Percentiles rank a stretch among this genome's conserved stretches.
Conservation (phyloP, 495 filamentous ascomycete genomes). For the Lophiotrema nucula region DNA sequence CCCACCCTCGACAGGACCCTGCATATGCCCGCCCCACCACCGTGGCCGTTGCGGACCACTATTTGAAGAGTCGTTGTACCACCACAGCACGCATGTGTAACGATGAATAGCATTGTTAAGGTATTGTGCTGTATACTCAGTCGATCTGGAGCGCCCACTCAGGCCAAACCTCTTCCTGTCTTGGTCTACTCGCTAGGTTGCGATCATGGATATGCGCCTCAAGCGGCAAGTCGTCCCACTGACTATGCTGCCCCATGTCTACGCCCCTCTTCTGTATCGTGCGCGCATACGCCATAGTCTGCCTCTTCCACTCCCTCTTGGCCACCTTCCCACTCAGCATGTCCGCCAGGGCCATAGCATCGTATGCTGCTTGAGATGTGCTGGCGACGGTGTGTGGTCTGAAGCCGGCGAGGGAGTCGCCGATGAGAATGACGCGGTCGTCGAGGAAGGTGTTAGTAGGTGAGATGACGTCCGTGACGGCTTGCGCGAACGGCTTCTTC, state of each 20-base stretch:
- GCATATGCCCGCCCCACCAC: too few relatives aligned
- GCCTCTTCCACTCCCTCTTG: constrained; percentile 25
- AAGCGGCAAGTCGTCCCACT: constrained; percentile 23
- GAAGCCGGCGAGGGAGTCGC: constrained; percentile 58
- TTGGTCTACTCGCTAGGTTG: constrained; percentile 17
- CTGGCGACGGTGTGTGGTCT: constrained; percentile 56
- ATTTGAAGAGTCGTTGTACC: too few relatives aligned
- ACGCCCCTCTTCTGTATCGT: constrained; percentile 25
- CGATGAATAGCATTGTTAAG: too few relatives aligned
- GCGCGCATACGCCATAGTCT: constrained; percentile 27
- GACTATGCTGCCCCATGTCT: constrained; percentile 23
- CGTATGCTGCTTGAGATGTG: constrained; percentile 53
- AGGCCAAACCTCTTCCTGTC: constrained; percentile 18
- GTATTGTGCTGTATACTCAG: too few relatives aligned
- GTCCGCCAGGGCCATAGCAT: constrained; percentile 44
- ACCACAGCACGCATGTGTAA: too few relatives aligned
- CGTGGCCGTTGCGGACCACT: too few relatives aligned
- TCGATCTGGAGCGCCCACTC: too few relatives aligned
- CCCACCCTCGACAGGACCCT: too few relatives aligned
- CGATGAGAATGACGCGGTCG: constrained; percentile 54
- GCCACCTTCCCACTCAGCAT: constrained; percentile 20
- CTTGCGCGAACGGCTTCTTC: constrained; percentile 54
- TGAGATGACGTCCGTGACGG: constrained; percentile 54
- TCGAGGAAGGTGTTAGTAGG: constrained; percentile 47
- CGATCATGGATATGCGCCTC: constrained; percentile 24